Evolutionary conservation across 306 rosid genomes (phyloP), one percentile per base, ranked within the genome.

Genomic region (Rosa multiflora): DNA sequence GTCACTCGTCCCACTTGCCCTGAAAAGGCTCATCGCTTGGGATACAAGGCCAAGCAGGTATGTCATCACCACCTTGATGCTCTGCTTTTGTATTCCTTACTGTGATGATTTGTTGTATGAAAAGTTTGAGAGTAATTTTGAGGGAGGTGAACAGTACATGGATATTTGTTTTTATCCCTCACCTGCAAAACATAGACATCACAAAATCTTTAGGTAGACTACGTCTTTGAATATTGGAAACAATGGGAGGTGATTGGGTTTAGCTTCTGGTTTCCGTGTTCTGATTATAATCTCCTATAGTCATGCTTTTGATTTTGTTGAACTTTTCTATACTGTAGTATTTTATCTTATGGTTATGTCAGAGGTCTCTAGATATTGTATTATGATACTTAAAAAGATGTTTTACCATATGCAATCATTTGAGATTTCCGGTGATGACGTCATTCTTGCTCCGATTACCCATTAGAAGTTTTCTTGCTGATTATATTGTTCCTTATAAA

Each of bases 31-130:
- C 82, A 74, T 52, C 84, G 83, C 13, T 32, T 76, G 76, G 87
- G 87, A 12, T 84, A 84, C 82, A 84, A 84, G 79, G 87, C 87
- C 63, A 81, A 81, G 85, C 82, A 77, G 85, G 85, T 80, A 0
- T 20, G 8, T 37, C 21, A 14, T 15, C 58, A 52, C 56, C 26
- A 3, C 14, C 53, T 67, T 66, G 11, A 55, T 53, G 62, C 35
- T 23, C 10, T 18, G 18, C 21, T 23, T 26, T 5, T 32, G 49
- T 42, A 46, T 69, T 69, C 74, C 74, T 70, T 8, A 12, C 17
- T 21, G 35, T 46, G 23, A n/a, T 10, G 10, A 10, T 11, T 47
- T 49, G 53, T 11, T 32, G 5, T 11, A 49, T 52, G 58, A 52
- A 2, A 15, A 52, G 21, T 52, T 52, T 52, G 58, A 52, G n/a